Evolutionary conservation across 345 rosid species (phyloP).

Genomic region (Populus davidiana): DNA sequence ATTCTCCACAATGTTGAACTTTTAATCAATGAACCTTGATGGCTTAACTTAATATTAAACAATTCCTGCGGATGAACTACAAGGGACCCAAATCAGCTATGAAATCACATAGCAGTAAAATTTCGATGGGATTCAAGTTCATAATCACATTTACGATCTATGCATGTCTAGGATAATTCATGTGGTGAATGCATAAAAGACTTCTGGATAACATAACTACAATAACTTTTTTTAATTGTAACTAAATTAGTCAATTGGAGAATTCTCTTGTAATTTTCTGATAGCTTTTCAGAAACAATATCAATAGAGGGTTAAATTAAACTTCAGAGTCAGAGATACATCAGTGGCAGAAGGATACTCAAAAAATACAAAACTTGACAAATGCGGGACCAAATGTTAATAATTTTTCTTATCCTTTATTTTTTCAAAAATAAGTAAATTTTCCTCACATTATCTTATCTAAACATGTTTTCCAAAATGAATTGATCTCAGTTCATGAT

Average conservation of each 20-base stretch:
- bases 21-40: no score
- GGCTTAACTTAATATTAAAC: background rate
- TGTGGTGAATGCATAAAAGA: background rate
- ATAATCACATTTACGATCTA: background rate
- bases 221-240: no score
- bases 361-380: no score
- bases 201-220: background rate
- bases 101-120: background rate
- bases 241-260: background rate
- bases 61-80: background rate
- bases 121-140: background rate
- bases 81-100: background rate
- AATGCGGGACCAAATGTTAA: no score
- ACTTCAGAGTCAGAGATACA: no score
- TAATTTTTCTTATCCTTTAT: background rate
- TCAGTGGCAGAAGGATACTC: no score
- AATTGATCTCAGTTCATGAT: background rate
- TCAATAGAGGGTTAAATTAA: no score
- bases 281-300: background rate
- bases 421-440: background rate
- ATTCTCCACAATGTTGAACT: no score
- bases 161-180: background rate
- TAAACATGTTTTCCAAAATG: background rate
- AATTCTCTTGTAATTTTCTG: background rate
- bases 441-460: background rate